Conservation (phyloP, 768 basidiomycete species). For the Pleurotus citrinopileatus region DNA sequence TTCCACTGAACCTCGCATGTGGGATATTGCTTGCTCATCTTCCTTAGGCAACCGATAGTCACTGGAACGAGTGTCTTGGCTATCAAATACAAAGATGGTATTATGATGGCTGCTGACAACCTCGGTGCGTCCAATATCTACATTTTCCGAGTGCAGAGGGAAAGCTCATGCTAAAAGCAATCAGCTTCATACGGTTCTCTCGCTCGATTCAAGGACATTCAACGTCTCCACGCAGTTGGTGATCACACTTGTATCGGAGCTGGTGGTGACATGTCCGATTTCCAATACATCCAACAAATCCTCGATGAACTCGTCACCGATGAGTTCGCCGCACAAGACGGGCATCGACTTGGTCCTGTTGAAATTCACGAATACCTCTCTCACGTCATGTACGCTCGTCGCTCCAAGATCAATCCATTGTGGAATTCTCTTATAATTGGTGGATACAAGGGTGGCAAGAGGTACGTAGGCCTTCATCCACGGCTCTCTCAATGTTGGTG, state of each 20-base stretch:
- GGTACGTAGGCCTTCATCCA: slow-evolving; percentile 40
- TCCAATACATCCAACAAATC: slow-evolving; percentile 83
- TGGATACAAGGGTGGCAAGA: slow-evolving; percentile 81
- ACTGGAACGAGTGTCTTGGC: slow-evolving; percentile 97
- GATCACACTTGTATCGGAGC: slow-evolving; percentile 85
- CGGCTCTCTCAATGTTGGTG: not conserved
- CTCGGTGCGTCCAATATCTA: slow-evolving; percentile 57
- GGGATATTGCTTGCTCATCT: not conserved
- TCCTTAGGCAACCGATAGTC: slow-evolving; percentile 81
- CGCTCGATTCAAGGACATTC: slow-evolving; percentile 92
- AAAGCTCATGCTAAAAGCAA: not conserved
- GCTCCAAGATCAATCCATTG: slow-evolving; percentile 87
- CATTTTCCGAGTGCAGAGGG: not conserved
- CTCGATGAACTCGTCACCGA: slow-evolving; percentile 77
- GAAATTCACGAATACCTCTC: slow-evolving; percentile 93
- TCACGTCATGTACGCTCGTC: slow-evolving; percentile 85
- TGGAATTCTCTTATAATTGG: slow-evolving; percentile 96
- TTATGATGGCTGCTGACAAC: slow-evolving; percentile 98
- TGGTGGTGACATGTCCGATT: slow-evolving; percentile 97
- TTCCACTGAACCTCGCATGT: not conserved
- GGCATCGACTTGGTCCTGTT: slow-evolving; percentile 76
- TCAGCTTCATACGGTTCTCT: slow-evolving; percentile 95
- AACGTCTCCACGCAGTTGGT: slow-evolving; percentile 85
- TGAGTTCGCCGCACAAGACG: slow-evolving; percentile 81
- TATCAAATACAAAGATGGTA: slow-evolving; percentile 91